Conservation (phyloP, 2,329 filamentous ascomycete genomes). For the Leptographium wingfieldii region DNA sequence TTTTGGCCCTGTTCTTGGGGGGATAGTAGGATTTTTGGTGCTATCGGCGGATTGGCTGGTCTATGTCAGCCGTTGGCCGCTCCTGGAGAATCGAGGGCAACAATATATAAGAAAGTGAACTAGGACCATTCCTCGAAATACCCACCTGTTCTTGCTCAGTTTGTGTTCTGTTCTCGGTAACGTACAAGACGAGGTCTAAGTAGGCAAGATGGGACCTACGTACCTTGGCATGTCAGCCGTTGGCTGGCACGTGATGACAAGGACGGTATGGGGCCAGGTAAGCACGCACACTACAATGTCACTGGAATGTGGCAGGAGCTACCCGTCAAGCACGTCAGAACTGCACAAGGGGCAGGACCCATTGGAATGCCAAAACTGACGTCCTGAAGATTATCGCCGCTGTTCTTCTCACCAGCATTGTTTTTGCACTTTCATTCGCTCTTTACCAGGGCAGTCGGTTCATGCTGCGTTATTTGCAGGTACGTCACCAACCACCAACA, state of each 20-base stretch:
- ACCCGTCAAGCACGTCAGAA: background rate
- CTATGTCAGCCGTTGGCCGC: background rate
- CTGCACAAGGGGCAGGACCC: too few relatives aligned
- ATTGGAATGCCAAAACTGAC: background rate
- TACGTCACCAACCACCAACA: background rate
- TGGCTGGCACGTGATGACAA: constrained; percentile 9
- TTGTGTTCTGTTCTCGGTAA: background rate
- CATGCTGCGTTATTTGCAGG: background rate
- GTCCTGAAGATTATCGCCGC: background rate
- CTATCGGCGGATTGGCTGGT: background rate
- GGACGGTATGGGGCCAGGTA: constrained; percentile 7
- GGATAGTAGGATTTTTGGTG: background rate
- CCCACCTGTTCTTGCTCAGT: background rate
- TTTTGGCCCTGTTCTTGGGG: background rate
- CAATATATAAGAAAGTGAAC: constrained; percentile 1
- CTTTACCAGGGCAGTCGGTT: background rate
- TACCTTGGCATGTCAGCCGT: constrained; percentile 9
- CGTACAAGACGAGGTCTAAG: background rate
- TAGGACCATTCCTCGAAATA: background rate
- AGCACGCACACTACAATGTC: background rate
- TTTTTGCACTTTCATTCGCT: constrained; percentile 1
- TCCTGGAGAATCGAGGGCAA: background rate
- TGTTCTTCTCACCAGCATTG: constrained; percentile 2
- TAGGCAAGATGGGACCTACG: constrained; percentile 5
- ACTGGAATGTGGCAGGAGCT: background rate